phyloP scores from a whole-genome alignment of 495 filamentous ascomycete species.

The Opeltia flavorubescens region DNA sequence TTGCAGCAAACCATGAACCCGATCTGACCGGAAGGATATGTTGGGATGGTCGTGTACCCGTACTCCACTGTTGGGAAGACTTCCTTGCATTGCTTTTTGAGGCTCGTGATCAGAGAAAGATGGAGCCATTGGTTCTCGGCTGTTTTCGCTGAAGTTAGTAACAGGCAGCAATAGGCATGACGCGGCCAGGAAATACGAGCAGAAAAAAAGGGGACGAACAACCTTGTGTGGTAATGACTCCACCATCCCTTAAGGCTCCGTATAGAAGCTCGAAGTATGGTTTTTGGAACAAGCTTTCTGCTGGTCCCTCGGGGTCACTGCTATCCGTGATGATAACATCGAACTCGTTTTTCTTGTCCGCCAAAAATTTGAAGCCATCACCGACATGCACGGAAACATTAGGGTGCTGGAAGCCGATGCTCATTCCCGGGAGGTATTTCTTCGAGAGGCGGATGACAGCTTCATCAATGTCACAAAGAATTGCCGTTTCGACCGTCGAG shows the following conservation, averaged over 20 bases:
- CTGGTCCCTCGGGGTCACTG: constrained; percentile 91
- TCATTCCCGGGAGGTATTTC: constrained; percentile 94
- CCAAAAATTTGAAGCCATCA: constrained; percentile 96
- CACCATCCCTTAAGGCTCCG: constrained; percentile 80
- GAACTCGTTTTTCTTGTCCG: constrained; percentile 84
- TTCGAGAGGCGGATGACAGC: constrained; percentile 97
- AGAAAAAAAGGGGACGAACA: constrained; percentile 72
- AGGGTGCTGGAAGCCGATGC: constrained; percentile 81
- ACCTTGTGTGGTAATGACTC: constrained; percentile 99
- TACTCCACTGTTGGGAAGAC: constrained; percentile 97
- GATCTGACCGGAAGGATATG: constrained; percentile 97
- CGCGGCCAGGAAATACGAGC: background rate
- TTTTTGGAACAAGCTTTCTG: constrained; percentile 94
- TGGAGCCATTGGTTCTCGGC: constrained; percentile 99
- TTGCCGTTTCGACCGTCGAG: constrained; percentile 79
- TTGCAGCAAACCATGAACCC: constrained; percentile 99
- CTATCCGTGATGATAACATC: constrained; percentile 99
- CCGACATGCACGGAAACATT: constrained; percentile 83
- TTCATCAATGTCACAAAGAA: constrained; percentile 98
- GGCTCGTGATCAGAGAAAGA: constrained; percentile 71
- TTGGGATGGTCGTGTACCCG: constrained; percentile 98
- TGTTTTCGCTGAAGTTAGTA: too few species aligned
- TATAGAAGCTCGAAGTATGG: constrained; percentile 90
- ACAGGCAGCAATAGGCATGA: too few species aligned
- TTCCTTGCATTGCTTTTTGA: constrained; percentile 92